Evolutionary conservation across 225 moss, liverwort and hornwort genomes (phyloP), one percentile per base, ranked within the genome.

Genomic region (Sphagnum contortum): DNA sequence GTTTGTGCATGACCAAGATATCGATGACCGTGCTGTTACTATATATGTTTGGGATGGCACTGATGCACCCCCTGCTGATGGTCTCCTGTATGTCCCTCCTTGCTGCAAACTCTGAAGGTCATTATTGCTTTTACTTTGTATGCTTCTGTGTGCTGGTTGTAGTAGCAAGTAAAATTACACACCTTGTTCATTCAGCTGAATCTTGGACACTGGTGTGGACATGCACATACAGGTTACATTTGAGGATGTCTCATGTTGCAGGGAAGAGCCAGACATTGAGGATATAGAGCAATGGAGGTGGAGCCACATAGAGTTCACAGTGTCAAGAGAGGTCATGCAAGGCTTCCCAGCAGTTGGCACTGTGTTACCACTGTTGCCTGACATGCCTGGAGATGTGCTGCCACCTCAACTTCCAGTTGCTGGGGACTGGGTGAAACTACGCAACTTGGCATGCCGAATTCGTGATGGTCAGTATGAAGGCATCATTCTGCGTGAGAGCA

Each of bases 21-120:
- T 64, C 49, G 67, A 70, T 59, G 87, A 89, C 64, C 78, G 62
- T 48, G 71, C 54, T 50, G 72, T 80, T 51, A 73, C 89, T 55
- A 81, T 88, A 46, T 86, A 89, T 63, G 98, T 88, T 45, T 98
- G 98, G 93, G 98, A 98, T 73, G 98, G 98, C 85, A 98, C 93
- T 49, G 98, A 98, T 74, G 87, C 93, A 72, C 63, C 73, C 64
- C 93, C 93, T 48, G 83, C 77, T 64, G 49, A 54, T 55, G 55
- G 74, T 67, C 67, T 74, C 64, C 67, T 80, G 89, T 89, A 81
- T 46, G 88, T 70, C 51, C 63, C 45, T 55, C 47, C 67, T 9
- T 44, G 49, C 60, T 49, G 29, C 59, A 59, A 49, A 62, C 57
- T 48, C 49, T 65, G 48, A 68, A 58, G 58, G 58, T 58, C 44